phyloP scores from a whole-genome alignment of 2,329 filamentous ascomycete species.

The Scytalidium sp. region DNA sequence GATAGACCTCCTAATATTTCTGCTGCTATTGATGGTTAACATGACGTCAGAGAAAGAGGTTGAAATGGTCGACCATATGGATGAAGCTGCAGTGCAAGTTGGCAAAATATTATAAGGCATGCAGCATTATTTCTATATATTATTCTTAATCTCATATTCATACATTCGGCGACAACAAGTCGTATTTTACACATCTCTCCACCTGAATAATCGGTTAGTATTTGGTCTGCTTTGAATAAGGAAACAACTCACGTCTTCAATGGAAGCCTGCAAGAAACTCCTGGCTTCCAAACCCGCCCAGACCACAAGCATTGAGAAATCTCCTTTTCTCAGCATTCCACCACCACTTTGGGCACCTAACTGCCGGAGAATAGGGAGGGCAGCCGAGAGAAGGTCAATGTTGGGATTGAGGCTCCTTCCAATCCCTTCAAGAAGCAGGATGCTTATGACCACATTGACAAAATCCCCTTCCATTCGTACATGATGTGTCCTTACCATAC shows the following conservation, averaged over 20 bases:
- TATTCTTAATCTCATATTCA: constrained; percentile 37
- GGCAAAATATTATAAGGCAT: too few relatives aligned
- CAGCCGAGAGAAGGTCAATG: constrained; percentile 80
- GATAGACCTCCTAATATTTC: too few relatives aligned
- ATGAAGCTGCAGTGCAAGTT: too few relatives aligned
- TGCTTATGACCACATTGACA: constrained; percentile 96
- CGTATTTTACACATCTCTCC: constrained; percentile 87
- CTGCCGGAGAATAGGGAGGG: constrained; percentile 85
- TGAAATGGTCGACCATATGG: too few relatives aligned
- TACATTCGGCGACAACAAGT: constrained; percentile 83
- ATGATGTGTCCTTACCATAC: constrained; percentile 89
- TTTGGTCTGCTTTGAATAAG: not conserved
- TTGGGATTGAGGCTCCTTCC: constrained; percentile 83
- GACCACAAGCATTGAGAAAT: constrained; percentile 82
- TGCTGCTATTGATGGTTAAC: too few relatives aligned
- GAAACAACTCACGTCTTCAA: constrained; percentile 69
- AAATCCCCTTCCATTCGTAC: constrained; percentile 96
- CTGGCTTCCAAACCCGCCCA: constrained; percentile 90
- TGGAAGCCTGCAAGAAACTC: constrained; percentile 83
- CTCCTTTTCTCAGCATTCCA: constrained; percentile 66
- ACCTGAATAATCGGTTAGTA: constrained; percentile 47
- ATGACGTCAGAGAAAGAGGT: too few relatives aligned
- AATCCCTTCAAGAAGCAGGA: constrained; percentile 90
- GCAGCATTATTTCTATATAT: too few relatives aligned
- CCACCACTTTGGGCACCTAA: constrained; percentile 76